A percentile compares a stretch with the other conserved stretches of the same genome.
Evolutionary conservation across 306 rosid species (phyloP).

Genomic region (Rosa multiflora): DNA sequence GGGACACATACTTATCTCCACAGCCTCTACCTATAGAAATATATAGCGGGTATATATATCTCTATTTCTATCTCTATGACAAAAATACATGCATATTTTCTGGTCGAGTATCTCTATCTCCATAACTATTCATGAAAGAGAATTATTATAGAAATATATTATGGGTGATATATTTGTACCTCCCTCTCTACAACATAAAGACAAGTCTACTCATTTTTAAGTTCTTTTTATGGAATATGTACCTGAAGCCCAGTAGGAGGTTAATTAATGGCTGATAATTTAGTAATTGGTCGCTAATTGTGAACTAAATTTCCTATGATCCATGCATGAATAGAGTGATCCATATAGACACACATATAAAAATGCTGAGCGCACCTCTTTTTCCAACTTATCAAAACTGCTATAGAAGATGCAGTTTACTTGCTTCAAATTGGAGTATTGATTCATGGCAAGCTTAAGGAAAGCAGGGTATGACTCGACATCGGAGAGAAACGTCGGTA

Average conservation of each 20-base stretch:
- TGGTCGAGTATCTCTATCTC: too few relatives aligned
- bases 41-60: too few relatives aligned
- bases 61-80: too few relatives aligned
- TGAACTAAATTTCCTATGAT: neutral
- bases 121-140: too few relatives aligned
- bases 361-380: slow-evolving; percentile 3
- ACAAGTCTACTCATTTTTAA: too few relatives aligned
- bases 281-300: neutral
- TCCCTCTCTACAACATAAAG: too few relatives aligned
- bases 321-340: neutral
- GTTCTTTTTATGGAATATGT: neutral
- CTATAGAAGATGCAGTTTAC: slow-evolving; percentile 11
- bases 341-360: neutral
- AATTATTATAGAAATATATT: too few relatives aligned
- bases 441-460: neutral
- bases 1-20: too few relatives aligned
- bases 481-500: neutral
- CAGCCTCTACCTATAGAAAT: too few relatives aligned
- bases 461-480: neutral
- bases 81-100: too few relatives aligned
- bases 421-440: slow-evolving; percentile 16
- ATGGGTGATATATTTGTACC: too few relatives aligned
- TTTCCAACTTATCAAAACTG: slow-evolving; percentile 13
- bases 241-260: neutral
- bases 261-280: neutral